phyloP scores from a whole-genome alignment of 495 filamentous ascomycete species.

The Aspergillus homomorphus region DNA sequence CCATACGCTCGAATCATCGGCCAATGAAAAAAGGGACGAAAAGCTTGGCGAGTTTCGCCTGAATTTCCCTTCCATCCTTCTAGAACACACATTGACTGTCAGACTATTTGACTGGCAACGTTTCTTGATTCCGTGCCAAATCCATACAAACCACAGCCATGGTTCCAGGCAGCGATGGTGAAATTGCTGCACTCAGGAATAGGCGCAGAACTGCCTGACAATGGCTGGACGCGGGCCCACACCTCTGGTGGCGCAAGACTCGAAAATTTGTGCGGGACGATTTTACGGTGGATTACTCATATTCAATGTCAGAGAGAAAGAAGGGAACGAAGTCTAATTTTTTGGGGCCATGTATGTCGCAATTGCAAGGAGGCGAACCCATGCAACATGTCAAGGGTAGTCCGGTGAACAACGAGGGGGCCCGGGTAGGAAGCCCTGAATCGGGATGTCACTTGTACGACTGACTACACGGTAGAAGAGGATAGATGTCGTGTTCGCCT shows the following conservation, averaged over 20 bases:
- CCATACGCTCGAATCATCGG: no score
- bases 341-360: neutral
- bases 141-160: neutral
- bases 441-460: no score
- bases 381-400: neutral
- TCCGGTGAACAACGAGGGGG: no score
- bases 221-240: neutral
- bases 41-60: no score
- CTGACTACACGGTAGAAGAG: neutral
- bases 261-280: neutral
- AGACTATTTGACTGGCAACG: no score
- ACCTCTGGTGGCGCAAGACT: neutral
- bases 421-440: no score
- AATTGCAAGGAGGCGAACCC: neutral
- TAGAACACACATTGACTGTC: no score
- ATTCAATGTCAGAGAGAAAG: neutral
- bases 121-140: neutral
- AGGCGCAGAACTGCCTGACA: neutral
- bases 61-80: no score
- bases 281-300: neutral
- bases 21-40: no score
- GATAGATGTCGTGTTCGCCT: neutral
- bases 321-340: neutral
- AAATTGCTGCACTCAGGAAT: neutral
- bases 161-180: constrained; percentile 1